Conservation (phyloP, 164 flowering plant species). For the Stephania yunnanensis region DNA sequence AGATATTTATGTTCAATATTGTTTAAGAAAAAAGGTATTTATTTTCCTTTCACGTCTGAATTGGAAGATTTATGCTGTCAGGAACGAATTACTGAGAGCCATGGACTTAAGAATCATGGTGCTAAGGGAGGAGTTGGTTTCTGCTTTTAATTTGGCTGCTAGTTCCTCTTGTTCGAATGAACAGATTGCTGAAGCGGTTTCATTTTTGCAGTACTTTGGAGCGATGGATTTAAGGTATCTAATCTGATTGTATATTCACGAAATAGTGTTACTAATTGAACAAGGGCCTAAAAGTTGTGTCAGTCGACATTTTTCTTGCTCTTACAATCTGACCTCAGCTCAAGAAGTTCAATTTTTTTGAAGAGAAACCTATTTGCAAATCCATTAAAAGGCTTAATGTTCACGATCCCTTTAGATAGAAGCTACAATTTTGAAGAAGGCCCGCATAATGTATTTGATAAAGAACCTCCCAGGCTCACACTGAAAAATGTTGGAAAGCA, state of each 20-base stretch:
- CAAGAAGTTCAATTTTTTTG: background rate
- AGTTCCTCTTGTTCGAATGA: conserved; percentile 36
- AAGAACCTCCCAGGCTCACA: background rate
- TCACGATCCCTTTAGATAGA: background rate
- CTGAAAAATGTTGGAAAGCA: background rate
- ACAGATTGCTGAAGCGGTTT: conserved; percentile 42
- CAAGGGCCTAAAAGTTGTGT: background rate
- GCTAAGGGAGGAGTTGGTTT: conserved; percentile 42
- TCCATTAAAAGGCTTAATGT: background rate
- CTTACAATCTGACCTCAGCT: background rate
- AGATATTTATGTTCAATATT: background rate
- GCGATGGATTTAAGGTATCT: conserved; percentile 48
- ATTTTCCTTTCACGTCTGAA: conserved; percentile 6
- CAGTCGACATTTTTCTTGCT: background rate
- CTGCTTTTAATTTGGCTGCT: conserved; percentile 47
- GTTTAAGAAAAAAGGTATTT: too few species aligned
- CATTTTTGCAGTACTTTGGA: conserved; percentile 56
- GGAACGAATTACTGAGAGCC: conserved; percentile 84
- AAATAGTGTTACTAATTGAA: background rate
- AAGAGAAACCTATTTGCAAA: background rate
- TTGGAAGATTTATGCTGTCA: conserved; percentile 22
- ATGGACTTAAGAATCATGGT: conserved; percentile 67
- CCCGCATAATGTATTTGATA: background rate
- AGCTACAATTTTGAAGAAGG: background rate
- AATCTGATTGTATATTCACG: background rate